Base-by-base conservation (phyloP, 495 filamentous ascomycete genomes). In the Aspergillus steynii region DNA sequence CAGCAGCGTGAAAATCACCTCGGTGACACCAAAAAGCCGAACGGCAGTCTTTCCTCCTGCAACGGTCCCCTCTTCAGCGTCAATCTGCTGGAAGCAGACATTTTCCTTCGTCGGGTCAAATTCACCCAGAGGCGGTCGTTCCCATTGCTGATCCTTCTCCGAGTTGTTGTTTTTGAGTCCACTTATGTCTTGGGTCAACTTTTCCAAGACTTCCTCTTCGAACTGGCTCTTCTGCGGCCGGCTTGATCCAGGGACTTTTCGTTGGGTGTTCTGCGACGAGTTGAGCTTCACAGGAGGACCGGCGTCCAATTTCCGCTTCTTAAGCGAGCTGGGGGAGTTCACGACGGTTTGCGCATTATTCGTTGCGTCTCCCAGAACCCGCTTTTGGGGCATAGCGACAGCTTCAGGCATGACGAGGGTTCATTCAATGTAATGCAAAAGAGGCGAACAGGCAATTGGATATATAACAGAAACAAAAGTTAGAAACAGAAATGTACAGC, bases 21-120 rank as follows among this genome's bases (percentile, higher is more conserved):
- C 91, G n/a, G 94, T 97, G n/a, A 97, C 92, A 66, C 95, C 95
- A 73, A 97, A 99, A 14, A 99, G 83, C 74, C 91, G 92, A 60
- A 98, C 82, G 0, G 90, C 85, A 1, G 89, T 79, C 67, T 83
- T 87, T 20, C 89, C 90, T 61, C 88, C 87, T 71, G 82, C 67
- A 5, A 97, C 64, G 3, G 83, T 86, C 25, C 95, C 93, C 73
- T 98, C 94, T 66, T 98, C 94, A 4, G 86, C 89, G 64, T 99
- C 95, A 70, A 99, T 98, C 70, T 96, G 90, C 74, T 98, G 95
- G 73, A 98, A 98, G 68, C 83, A 86, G 10, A 99, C 81, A 61
- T 76, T 90, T 49, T 95, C 85, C 50, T 73, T 88, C 31, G 77
- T 65, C n/a, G 87, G 83, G 61, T 94, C 77, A 71, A 93, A 97